phyloP scores from a whole-genome alignment of 148 eudicot species.

The Vaccinium darrowii region DNA sequence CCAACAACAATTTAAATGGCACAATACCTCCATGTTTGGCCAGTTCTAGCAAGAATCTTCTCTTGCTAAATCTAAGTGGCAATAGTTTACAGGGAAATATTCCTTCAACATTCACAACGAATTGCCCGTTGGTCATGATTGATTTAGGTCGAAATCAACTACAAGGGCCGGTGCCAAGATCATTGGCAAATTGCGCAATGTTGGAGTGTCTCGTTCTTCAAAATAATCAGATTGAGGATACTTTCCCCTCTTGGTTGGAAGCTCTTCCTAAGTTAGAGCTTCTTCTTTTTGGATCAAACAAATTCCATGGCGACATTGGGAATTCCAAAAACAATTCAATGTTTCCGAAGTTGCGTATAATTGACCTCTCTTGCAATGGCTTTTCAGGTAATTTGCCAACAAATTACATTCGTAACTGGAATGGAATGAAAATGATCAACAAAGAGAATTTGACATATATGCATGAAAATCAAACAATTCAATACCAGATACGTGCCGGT shows the following conservation, averaged over 20 bases:
- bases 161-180: conserved; percentile 22
- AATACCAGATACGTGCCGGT: no score
- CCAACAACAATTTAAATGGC: neutral
- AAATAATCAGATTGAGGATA: no score
- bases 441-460: neutral
- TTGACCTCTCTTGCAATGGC: no score
- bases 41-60: conserved; percentile 7
- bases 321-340: neutral
- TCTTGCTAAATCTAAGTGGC: conserved; percentile 19
- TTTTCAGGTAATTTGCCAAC: no score
- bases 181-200: conserved; percentile 19
- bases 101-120: conserved; percentile 7
- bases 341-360: no score
- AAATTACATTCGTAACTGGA: no score
- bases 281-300: neutral
- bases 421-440: neutral
- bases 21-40: conserved; percentile 30
- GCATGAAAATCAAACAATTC: no score
- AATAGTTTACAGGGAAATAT: conserved; percentile 4
- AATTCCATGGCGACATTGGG: neutral
- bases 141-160: conserved; percentile 29
- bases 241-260: no score
- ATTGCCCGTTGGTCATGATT: conserved; percentile 16
- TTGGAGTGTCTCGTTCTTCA: neutral
- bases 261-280: no score